Evolutionary conservation across 768 basidiomycete genomes (phyloP).

Genomic region (Paxillus involutus): DNA sequence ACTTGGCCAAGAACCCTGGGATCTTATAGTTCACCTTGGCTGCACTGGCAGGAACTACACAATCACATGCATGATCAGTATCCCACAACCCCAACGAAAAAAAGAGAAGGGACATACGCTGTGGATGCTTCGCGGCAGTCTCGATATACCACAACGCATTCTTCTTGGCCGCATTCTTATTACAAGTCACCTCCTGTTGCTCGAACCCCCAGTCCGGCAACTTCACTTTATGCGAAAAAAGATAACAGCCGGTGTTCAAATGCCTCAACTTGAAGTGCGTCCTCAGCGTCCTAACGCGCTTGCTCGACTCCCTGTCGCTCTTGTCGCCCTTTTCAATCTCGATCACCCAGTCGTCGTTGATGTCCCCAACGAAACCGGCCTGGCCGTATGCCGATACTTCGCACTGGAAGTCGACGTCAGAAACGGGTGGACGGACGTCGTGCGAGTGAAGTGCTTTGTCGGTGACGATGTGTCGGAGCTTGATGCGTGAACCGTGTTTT

Average conservation of each 20-base stretch:
- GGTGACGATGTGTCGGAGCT: conserved; percentile 77
- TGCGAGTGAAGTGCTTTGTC: conserved; percentile 92
- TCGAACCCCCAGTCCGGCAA: conserved; percentile 97
- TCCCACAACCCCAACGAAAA: neutral
- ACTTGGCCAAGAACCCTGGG: conserved; percentile 91
- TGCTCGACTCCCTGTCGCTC: conserved; percentile 63
- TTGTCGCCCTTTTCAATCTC: conserved; percentile 76
- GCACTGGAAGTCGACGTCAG: conserved; percentile 98
- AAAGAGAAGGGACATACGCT: conserved; percentile 47
- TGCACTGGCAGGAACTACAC: conserved; percentile 66
- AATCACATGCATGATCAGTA: neutral
- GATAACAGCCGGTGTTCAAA: conserved; percentile 86
- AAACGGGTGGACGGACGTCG: conserved; percentile 90
- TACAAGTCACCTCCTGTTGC: conserved; percentile 99
- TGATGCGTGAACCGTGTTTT: conserved; percentile 66
- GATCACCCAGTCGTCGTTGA: conserved; percentile 91
- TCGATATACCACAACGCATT: conserved; percentile 97
- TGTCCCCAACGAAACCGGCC: conserved; percentile 80
- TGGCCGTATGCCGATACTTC: conserved; percentile 96
- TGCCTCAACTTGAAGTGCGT: conserved; percentile 85
- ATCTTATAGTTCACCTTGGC: conserved; percentile 85
- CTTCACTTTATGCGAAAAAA: conserved; percentile 98
- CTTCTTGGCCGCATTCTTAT: conserved; percentile 88
- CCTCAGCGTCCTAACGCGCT: conserved; percentile 74
- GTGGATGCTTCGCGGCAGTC: conserved; percentile 67